A percentile compares a stretch with the other conserved stretches of the same genome.
Conservation (phyloP, 306 rosid species). For the Ochetophila trinervis region DNA sequence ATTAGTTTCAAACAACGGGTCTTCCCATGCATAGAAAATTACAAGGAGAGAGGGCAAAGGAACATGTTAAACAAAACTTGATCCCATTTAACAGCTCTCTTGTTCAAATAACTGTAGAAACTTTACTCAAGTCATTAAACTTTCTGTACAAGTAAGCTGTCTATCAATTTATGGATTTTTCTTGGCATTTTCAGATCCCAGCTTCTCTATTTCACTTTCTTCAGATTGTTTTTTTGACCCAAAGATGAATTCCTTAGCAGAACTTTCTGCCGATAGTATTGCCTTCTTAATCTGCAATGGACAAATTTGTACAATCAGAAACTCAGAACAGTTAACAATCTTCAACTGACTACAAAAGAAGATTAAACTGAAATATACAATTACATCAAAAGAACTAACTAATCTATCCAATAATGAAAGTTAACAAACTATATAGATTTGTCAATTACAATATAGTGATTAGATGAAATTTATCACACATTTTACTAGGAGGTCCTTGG, state of each 20-base stretch:
- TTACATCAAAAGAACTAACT: not conserved
- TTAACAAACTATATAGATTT: not conserved
- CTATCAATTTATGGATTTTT: conserved; percentile 39
- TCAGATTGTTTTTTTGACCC: conserved; percentile 52
- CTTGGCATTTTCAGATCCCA: conserved; percentile 34
- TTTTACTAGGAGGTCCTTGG: no score
- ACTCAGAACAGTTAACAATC: not conserved
- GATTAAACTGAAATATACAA: not conserved
- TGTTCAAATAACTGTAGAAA: not conserved
- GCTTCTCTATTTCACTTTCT: conserved; percentile 37
- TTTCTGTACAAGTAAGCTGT: conserved; percentile 26
- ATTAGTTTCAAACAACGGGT: no score
- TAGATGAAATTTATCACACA: not conserved
- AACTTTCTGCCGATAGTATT: conserved; percentile 55
- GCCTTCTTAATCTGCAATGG: conserved; percentile 64
- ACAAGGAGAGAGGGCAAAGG: not conserved
- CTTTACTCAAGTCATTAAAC: conserved; percentile 20
- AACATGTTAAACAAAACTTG: not conserved
- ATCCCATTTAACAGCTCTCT: not conserved
- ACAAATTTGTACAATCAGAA: conserved; percentile 26
- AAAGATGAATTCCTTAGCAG: conserved; percentile 54
- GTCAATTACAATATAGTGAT: not conserved
- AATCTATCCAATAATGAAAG: not conserved
- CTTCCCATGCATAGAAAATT: no score
- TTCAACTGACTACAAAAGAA: not conserved